A percentile compares a stretch with the other conserved stretches of the same genome.
Conservation (phyloP, 2,329 filamentous ascomycete species). For the Ophiostoma sp. region DNA sequence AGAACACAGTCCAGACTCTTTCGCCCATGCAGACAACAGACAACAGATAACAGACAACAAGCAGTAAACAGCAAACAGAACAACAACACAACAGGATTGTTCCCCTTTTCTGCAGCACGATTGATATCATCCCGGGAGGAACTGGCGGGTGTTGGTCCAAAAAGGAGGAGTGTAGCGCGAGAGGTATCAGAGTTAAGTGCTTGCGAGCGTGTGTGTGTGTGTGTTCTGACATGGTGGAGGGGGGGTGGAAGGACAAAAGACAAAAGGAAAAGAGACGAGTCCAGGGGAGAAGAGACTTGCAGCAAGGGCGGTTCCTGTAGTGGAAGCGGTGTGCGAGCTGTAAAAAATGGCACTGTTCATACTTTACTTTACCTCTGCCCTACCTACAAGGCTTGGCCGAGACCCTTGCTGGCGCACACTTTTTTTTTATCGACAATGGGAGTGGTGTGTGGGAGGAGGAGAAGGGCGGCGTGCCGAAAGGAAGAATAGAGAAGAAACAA, state of each 20-base stretch:
- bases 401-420: not conserved
- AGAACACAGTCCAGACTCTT: not conserved
- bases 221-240: not conserved
- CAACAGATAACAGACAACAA: not conserved
- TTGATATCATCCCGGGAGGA: not conserved
- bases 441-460: not conserved
- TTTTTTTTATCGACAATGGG: not conserved
- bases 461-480: not conserved
- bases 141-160: not conserved
- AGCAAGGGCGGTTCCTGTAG: not conserved
- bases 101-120: not conserved
- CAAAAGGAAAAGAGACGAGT: not conserved
- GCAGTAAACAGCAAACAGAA: not conserved
- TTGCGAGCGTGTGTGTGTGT: not conserved
- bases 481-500: not conserved
- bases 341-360: not conserved
- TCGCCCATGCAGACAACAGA: not conserved
- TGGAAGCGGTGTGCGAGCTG: not conserved
- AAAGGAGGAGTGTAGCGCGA: not conserved
- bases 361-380: not conserved
- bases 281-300: not conserved
- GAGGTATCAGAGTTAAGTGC: not conserved
- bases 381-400: not conserved
- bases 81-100: not conserved
- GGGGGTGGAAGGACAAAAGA: not conserved